phyloP scores from a whole-genome alignment of 768 basidiomycete species.

The Hygrophorus pudorinus region DNA sequence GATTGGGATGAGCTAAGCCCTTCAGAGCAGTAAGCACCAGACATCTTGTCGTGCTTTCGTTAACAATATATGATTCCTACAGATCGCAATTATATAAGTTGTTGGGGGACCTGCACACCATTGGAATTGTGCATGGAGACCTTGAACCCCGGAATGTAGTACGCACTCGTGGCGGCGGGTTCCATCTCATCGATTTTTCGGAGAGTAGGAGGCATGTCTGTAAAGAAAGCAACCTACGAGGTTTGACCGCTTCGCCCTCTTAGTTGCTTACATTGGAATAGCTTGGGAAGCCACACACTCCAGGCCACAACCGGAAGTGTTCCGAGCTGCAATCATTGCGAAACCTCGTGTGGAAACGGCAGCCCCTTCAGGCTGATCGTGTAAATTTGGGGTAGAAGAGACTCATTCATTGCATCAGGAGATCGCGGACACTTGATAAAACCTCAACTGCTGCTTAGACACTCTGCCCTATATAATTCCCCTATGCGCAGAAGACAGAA shows the following conservation, averaged over 20 bases:
- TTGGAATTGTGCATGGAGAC: conserved; percentile 14
- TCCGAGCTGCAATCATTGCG: no score
- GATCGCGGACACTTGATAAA: no score
- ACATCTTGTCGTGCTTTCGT: conserved; percentile 4
- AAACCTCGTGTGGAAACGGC: no score
- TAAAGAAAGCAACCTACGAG: conserved; percentile 9
- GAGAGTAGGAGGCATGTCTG: no score
- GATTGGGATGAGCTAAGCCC: conserved; percentile 11
- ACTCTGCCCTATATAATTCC: no score
- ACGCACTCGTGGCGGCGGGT: conserved; percentile 11
- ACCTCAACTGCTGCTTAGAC: no score
- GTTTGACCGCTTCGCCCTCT: not conserved
- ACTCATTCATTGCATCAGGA: no score
- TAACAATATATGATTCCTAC: conserved; percentile 10
- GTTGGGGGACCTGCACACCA: conserved; percentile 11
- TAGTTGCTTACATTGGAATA: conserved; percentile 3
- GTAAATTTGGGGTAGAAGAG: no score
- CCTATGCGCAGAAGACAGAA: no score
- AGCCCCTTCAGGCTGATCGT: no score
- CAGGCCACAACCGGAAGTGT: no score
- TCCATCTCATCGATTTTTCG: conserved; percentile 13
- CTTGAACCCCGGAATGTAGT: conserved; percentile 13
- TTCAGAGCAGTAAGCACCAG: conserved; percentile 12
- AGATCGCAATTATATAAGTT: conserved; percentile 13
- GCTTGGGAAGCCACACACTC: no score